A percentile compares a stretch with the other conserved stretches of the same genome.
Conservation (phyloP, 2,329 filamentous ascomycete genomes). For the Paradendryphiella salina region DNA sequence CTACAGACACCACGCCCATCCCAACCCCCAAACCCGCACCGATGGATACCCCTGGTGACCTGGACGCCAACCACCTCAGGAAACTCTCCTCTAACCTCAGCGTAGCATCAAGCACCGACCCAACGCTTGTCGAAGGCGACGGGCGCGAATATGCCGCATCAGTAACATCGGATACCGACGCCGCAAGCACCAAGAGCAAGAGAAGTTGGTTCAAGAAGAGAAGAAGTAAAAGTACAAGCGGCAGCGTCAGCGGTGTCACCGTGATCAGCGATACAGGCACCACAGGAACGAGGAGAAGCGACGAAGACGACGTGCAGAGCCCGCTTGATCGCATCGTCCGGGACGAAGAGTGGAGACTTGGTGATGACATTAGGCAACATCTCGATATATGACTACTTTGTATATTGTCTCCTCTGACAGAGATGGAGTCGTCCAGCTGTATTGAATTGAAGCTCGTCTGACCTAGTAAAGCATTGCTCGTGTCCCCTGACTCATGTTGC, state of each 20-base stretch:
- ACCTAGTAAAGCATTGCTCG: background rate
- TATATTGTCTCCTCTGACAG: background rate
- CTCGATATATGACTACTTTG: background rate
- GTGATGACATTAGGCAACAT: conserved; percentile 4
- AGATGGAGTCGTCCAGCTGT: background rate
- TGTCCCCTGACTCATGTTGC: background rate
- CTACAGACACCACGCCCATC: conserved; percentile 51
- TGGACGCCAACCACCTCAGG: conserved; percentile 27
- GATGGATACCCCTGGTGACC: conserved; percentile 30
- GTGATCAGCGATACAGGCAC: conserved; percentile 36
- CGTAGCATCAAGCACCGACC: conserved; percentile 29
- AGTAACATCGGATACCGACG: conserved; percentile 35
- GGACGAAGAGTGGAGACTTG: conserved; percentile 59
- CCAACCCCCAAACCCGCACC: conserved; percentile 47
- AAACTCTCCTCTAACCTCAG: conserved; percentile 33
- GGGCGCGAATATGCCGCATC: conserved; percentile 31
- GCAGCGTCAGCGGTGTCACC: conserved; percentile 38
- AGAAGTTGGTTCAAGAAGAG: conserved; percentile 46
- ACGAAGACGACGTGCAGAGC: conserved; percentile 56
- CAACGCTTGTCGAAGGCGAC: conserved; percentile 29
- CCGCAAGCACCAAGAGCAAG: conserved; percentile 39
- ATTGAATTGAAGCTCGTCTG: background rate
- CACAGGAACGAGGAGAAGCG: conserved; percentile 39
- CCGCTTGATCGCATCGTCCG: conserved; percentile 56
- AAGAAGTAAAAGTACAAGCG: conserved; percentile 32